Evolutionary conservation across 331 rosid species (phyloP), one percentile per base, ranked within the genome.

Genomic region (Ulmus americana): DNA sequence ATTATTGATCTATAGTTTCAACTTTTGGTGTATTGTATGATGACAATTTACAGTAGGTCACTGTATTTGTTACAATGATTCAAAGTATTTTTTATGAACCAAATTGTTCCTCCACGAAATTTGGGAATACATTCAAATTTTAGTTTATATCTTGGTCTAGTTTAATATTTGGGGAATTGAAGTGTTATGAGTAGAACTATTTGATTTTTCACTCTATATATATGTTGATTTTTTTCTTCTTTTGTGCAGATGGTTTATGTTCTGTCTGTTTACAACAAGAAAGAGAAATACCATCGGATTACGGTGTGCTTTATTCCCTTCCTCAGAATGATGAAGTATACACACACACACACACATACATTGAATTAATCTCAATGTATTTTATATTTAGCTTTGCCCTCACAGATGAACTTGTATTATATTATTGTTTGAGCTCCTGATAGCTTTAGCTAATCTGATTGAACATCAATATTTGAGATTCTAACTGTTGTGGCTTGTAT

Each of bases 181-280:
- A 28, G 35, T 28, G 35, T 4, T 6, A 0, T 13, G 5, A 8
- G 7, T 49, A 16, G 45, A 20, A 44, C 3, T 35, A 14, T 28
- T n/a, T 35, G 45, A 35, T 14, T 54, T 10, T 40, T 48, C 6
- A 16, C 43, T 57, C 40, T 11, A 28, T 58, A 43, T 49, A 45
- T 8, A 13, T 43, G 14, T 49, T 39, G 14, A 15, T 8, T 15
- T 54, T 45, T 46, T 54, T 68, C 61, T 68, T 43, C 55, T 77
- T 76, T 44, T 44, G 18, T 77, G 90, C 88, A 94, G 99, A 94
- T 94, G 97, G 96, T 94, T 55, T 94, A 94, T 77, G 99, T 94
- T 74, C 85, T 94, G 77, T 89, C 85, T 46, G 83, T 94, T 45
- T 85, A 90, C 90, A 87, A 82, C 91, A 87, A 86, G 91, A 94